These are phyloP conservation scores for Logfia minima DNA, from an alignment of 129 eudicot species.

Conservation along the genomic window DNA sequence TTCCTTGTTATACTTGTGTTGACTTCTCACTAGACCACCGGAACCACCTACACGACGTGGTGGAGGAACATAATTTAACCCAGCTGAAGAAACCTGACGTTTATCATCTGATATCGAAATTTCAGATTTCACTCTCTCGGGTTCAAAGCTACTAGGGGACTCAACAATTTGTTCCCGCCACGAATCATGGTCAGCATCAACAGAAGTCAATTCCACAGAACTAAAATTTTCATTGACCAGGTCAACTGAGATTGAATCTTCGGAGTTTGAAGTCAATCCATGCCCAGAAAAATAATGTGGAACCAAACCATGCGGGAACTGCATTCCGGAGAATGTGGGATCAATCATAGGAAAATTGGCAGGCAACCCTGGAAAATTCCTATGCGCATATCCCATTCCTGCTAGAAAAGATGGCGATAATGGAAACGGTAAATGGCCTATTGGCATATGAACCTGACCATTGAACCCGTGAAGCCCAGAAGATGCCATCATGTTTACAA, in stretches of 20 bases:
- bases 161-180: slow-evolving; percentile 62
- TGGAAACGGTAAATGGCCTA: slow-evolving; percentile 60
- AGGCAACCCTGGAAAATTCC: slow-evolving; percentile 54
- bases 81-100: slow-evolving; percentile 32
- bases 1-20: slow-evolving; percentile 52
- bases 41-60: slow-evolving; percentile 49
- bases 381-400: slow-evolving; percentile 66
- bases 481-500: slow-evolving; percentile 87
- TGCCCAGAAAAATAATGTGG: slow-evolving; percentile 63
- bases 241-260: slow-evolving; percentile 43
- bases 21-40: slow-evolving; percentile 46
- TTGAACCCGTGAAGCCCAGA: slow-evolving; percentile 62
- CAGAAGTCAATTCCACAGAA: slow-evolving; percentile 43
- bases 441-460: slow-evolving; percentile 66
- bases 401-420: slow-evolving; percentile 65
- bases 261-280: slow-evolving; percentile 49
- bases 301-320: slow-evolving; percentile 63
- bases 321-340: slow-evolving; percentile 60
- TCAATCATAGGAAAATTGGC: slow-evolving; percentile 55
- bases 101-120: slow-evolving; percentile 44
- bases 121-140: slow-evolving; percentile 46
- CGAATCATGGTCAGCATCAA: slow-evolving; percentile 48
- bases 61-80: slow-evolving; percentile 51
- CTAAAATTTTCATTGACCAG: slow-evolving; percentile 36
- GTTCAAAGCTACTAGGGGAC: slow-evolving; percentile 32